These are phyloP conservation scores for Sphaerostilbella broomeana DNA, from an alignment of 2,329 filamentous ascomycete genomes.

Conservation along the genomic window DNA sequence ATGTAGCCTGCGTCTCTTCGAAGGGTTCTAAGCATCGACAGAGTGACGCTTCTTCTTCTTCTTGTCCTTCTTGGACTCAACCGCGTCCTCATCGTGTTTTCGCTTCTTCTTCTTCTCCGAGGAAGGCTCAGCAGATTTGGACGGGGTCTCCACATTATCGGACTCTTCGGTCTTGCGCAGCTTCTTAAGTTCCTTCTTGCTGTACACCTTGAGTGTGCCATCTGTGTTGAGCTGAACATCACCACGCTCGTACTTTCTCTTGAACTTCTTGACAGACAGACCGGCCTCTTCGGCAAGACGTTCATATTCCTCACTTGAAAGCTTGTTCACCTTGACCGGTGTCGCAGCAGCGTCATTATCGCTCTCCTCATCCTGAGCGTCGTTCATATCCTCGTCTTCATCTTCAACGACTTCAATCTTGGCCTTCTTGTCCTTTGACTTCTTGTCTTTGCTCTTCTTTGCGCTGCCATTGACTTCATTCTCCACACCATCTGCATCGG, in stretches of 20 bases:
- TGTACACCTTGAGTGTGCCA: constrained; percentile 59
- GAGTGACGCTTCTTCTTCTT: constrained; percentile 44
- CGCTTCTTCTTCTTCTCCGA: constrained; percentile 58
- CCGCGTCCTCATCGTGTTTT: constrained; percentile 60
- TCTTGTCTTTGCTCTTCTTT: constrained; percentile 34
- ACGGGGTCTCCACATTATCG: constrained; percentile 44
- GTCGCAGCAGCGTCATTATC: constrained; percentile 28
- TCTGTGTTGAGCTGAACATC: constrained; percentile 62
- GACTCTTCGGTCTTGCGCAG: constrained; percentile 55
- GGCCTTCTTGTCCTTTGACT: constrained; percentile 39
- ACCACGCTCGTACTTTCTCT: constrained; percentile 69
- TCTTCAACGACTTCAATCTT: constrained; percentile 36
- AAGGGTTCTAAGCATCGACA: constrained; percentile 23
- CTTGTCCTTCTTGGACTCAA: constrained; percentile 52
- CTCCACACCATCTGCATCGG: constrained; percentile 79
- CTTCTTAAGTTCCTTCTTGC: constrained; percentile 74
- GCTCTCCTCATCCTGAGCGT: constrained; percentile 29
- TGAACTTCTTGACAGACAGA: constrained; percentile 68
- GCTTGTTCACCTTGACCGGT: constrained; percentile 31
- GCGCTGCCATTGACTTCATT: constrained; percentile 41
- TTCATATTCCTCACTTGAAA: constrained; percentile 51
- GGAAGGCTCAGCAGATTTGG: constrained; percentile 30
- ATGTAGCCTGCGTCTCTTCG: constrained; percentile 12
- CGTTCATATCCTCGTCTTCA: constrained; percentile 37
- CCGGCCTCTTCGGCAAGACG: constrained; percentile 59